Evolutionary conservation across 257 asterid genomes (phyloP).

Genomic region (Nicotiana obtusifolia): DNA sequence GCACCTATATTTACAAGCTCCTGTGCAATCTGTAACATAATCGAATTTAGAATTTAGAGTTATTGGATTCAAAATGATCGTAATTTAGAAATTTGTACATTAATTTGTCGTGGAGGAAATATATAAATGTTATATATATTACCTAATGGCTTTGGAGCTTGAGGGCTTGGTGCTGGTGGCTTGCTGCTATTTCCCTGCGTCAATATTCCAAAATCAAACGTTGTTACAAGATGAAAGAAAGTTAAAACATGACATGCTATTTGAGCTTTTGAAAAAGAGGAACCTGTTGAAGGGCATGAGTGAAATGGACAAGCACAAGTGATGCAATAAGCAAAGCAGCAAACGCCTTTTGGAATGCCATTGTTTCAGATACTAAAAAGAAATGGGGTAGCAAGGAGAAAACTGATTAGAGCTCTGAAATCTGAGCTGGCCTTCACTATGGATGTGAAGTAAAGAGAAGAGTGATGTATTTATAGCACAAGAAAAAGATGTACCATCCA

Average conservation of each 20-base stretch:
- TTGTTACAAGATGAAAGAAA: neutral
- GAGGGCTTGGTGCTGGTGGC: conserved; percentile 13
- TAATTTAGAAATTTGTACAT: no score
- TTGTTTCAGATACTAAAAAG: neutral
- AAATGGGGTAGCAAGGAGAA: neutral
- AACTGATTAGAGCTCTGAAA: neutral
- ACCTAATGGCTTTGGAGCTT: conserved; percentile 4
- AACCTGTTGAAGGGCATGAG: conserved; percentile 18
- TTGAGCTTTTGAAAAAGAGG: neutral
- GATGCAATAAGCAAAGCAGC: conserved; percentile 6
- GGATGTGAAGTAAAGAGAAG: neutral
- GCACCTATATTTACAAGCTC: conserved; percentile 17
- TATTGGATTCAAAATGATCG: neutral
- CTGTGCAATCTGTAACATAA: conserved; percentile 16
- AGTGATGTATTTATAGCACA: conserved; percentile 7
- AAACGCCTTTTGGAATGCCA: conserved; percentile 13
- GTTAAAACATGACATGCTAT: neutral
- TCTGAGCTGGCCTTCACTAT: neutral
- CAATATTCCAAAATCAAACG: neutral
- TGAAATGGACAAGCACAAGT: conserved; percentile 19
- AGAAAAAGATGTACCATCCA: neutral
- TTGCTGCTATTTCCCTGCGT: neutral
- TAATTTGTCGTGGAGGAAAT: neutral
- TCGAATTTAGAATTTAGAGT: neutral
- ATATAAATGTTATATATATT: neutral